phyloP scores from a whole-genome alignment of 2,329 filamentous ascomycete species.

The Verticillium zaregamsianum region DNA sequence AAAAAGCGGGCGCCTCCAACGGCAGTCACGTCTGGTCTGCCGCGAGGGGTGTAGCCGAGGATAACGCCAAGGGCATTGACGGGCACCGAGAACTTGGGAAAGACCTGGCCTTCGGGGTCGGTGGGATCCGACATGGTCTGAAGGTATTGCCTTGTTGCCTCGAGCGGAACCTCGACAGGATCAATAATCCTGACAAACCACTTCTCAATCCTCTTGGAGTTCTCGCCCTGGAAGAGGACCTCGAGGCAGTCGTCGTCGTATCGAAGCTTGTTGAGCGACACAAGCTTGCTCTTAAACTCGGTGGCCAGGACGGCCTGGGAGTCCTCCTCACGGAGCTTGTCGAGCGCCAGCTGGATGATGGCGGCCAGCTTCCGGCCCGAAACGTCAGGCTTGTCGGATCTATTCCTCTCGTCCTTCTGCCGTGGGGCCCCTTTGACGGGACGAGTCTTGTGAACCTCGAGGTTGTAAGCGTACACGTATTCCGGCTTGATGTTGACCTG shows the following conservation, averaged over 20 bases:
- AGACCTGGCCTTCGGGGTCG: conserved; percentile 27
- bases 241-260: conserved; percentile 27
- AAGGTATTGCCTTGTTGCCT: conserved; percentile 39
- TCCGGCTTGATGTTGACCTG: conserved; percentile 32
- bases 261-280: conserved; percentile 32
- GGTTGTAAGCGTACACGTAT: conserved; percentile 39
- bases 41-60: conserved; percentile 31
- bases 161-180: conserved; percentile 32
- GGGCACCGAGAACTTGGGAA: conserved; percentile 44
- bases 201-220: conserved; percentile 23
- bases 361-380: conserved; percentile 39
- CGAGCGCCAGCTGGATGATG: conserved; percentile 34
- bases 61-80: conserved; percentile 51
- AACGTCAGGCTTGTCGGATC: conserved; percentile 18
- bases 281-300: conserved; percentile 47
- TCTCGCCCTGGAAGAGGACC: conserved; percentile 28
- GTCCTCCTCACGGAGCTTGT: conserved; percentile 25
- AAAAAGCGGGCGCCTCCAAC: conserved; percentile 48
- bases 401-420: not conserved
- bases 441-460: conserved; percentile 26
- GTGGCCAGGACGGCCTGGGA: conserved; percentile 32
- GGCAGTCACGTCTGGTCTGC: conserved; percentile 29
- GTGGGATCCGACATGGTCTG: conserved; percentile 31
- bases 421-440: not conserved
- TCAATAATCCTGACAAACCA: conserved; percentile 39